Evolutionary conservation across 257 asterid species (phyloP).

Genomic region (Solanum sitiens): DNA sequence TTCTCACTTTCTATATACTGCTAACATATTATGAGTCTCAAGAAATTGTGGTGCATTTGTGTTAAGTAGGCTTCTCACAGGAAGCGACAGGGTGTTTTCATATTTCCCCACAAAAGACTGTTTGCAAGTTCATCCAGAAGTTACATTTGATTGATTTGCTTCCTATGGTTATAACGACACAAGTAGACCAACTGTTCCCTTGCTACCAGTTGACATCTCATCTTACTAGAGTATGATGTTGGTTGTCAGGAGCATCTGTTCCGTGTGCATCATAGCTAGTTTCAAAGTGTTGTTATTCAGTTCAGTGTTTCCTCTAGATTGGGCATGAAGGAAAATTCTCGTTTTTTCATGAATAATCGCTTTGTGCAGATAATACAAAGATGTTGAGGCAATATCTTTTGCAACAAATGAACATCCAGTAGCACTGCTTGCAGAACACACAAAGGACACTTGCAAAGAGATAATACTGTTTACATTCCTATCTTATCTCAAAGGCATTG

Average conservation of each 20-base stretch:
- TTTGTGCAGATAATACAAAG: constrained; percentile 62
- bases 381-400: constrained; percentile 62
- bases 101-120: background rate
- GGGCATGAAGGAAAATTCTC: constrained; percentile 3
- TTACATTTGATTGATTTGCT: background rate
- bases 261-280: background rate
- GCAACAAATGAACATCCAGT: constrained; percentile 74
- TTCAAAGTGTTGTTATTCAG: background rate
- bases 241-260: background rate
- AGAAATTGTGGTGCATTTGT: background rate
- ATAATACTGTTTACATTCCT: constrained; percentile 48
- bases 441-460: constrained; percentile 49
- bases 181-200: background rate
- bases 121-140: background rate
- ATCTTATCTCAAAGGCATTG: constrained; percentile 58
- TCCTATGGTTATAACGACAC: background rate
- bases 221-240: background rate
- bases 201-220: background rate
- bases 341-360: constrained; percentile 4
- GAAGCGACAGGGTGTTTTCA: background rate
- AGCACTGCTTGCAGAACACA: constrained; percentile 73
- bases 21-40: background rate
- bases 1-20: background rate
- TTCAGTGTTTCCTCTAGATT: background rate
- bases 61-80: background rate